Evolutionary conservation across 2,329 filamentous ascomycete species (phyloP), one percentile per base, ranked within the genome.

Genomic region (Monosporascus sp.): DNA sequence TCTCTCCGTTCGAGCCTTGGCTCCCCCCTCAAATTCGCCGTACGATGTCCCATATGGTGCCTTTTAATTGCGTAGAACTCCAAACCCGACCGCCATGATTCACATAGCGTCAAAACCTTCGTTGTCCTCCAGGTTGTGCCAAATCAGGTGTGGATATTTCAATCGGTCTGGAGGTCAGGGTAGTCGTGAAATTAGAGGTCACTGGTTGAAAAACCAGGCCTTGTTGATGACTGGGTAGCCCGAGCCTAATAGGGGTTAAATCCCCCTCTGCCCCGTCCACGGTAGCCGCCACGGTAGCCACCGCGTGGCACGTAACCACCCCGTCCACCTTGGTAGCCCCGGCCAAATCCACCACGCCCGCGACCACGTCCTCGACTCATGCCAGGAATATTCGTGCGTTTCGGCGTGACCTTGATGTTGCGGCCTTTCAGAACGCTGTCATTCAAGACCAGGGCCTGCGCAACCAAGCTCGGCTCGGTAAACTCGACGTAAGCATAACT

Each of bases 401-500:
- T 99, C 37, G 94, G 93, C 8, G 76, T 76, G 68, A 97, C 94
- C 84, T 99, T 99, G 70, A 99, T 84, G 71, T 94, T 95, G 66
- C 94, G 85, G 58, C 91, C 92, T 66, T 94, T 91, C 76, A 99
- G 96, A 54, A 95, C 81, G 72, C 91, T 97, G 75, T 99, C 94
- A 71, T 99, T 97, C 54, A 99, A 79, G 41, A 97, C 91, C 56
- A 99, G 81, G 26, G 94, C 94, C 71, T 96, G 90, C 48, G 90
- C 91, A 58, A 99, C 93, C 57, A 97, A 80, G 72, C 85, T 92
- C 48, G 94, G 91, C 75, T 97, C 94, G 56, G 90, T 88, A 70
- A 99, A 99, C 74, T 99, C 94, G 65, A 99, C 94, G 74, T 99
- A 99, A 68, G 94, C 94, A 76, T 99, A 99, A 60, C 92, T 97